A percentile compares a stretch with the other conserved stretches of the same genome.
phyloP scores from a whole-genome alignment of 1,284 basidiomycete species.

The Sutorius eximius region DNA sequence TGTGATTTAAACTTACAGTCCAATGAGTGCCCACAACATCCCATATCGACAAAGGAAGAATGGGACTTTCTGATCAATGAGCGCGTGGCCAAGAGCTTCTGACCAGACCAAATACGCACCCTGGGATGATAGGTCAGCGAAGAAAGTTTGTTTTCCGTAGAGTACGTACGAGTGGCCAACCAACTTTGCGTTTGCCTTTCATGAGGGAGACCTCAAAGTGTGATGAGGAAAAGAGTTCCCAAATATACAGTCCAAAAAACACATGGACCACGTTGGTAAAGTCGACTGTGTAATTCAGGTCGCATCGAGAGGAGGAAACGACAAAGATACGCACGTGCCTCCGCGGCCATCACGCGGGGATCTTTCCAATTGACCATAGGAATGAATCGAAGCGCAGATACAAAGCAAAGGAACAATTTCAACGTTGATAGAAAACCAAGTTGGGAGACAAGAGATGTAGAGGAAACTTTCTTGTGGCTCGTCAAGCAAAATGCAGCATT shows the following conservation, averaged over 20 bases:
- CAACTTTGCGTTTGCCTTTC: slow-evolving; percentile 52
- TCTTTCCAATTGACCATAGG: slow-evolving; percentile 61
- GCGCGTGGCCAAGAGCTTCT: not conserved
- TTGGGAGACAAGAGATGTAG: slow-evolving; percentile 1
- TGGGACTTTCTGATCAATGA: slow-evolving; percentile 44
- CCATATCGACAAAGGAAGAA: slow-evolving; percentile 72
- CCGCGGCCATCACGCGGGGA: slow-evolving; percentile 45
- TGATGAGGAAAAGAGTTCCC: slow-evolving; percentile 64
- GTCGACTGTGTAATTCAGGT: slow-evolving; percentile 40
- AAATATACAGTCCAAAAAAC: slow-evolving; percentile 62
- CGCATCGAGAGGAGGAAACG: not conserved
- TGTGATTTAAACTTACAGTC: slow-evolving; percentile 44
- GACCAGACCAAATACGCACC: slow-evolving; percentile 13
- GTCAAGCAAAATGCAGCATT: slow-evolving; percentile 12
- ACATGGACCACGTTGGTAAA: slow-evolving; percentile 59
- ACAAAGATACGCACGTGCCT: slow-evolving; percentile 43
- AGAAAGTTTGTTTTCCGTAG: not conserved
- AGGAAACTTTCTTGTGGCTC: slow-evolving; percentile 3
- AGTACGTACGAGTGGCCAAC: slow-evolving; percentile 59
- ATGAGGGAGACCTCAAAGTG: slow-evolving; percentile 67
- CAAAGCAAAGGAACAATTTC: slow-evolving; percentile 3
- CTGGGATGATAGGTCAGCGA: slow-evolving; percentile 14
- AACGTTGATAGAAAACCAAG: slow-evolving; percentile 8
- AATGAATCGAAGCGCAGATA: slow-evolving; percentile 18
- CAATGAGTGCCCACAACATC: slow-evolving; percentile 60